Evolutionary conservation across 2,329 filamentous ascomycete genomes (phyloP).

Genomic region (Coniochaeta ligniaria): DNA sequence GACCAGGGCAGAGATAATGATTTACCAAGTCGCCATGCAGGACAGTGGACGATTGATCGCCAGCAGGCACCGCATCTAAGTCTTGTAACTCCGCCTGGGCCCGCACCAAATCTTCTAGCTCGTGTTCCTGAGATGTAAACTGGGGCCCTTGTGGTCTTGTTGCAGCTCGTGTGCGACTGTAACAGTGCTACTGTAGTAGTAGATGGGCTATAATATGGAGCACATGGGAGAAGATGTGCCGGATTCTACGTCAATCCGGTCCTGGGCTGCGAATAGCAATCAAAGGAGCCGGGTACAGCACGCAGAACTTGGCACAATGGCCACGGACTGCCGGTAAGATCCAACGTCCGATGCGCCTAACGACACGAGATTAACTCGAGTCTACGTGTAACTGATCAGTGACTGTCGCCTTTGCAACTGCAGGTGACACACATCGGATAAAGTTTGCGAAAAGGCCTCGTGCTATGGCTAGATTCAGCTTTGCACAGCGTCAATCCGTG

Average conservation of each 20-base stretch:
- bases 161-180: background rate
- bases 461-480: background rate
- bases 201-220: constrained; percentile 1
- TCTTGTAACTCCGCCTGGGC: background rate
- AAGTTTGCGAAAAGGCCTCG: background rate
- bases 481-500: background rate
- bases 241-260: background rate
- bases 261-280: background rate
- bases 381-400: background rate
- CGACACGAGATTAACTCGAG: background rate
- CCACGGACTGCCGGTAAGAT: background rate
- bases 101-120: background rate
- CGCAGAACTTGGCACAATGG: background rate
- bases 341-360: background rate
- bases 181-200: too few relatives aligned
- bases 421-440: background rate
- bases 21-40: background rate
- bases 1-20: background rate
- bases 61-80: too few relatives aligned
- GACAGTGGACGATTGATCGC: background rate
- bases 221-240: background rate
- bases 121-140: background rate
- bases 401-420: too few relatives aligned
- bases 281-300: background rate
- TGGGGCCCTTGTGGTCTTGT: background rate